Percentiles rank a stretch among this genome's conserved stretches.
phyloP scores from a whole-genome alignment of 371 early-diverging fungal species.

The Syncephalastrum racemosum region DNA sequence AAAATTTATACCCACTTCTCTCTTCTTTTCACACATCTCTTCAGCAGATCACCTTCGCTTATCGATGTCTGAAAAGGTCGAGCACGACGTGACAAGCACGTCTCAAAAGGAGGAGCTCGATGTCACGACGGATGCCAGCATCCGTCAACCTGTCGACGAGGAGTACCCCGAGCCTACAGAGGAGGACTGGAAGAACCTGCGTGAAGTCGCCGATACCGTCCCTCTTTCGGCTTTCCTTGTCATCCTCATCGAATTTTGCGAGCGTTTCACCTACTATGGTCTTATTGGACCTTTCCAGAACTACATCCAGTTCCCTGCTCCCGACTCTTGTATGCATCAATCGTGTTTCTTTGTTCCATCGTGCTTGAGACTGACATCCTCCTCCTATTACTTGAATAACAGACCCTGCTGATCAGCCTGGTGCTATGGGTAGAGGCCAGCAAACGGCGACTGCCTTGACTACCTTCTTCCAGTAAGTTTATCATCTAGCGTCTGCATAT shows the following conservation, averaged over 20 bases:
- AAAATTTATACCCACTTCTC: too few relatives aligned
- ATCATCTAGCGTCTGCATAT: not conserved
- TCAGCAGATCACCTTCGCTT: too few relatives aligned
- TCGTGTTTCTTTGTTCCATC: conserved; percentile 1
- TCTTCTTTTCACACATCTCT: too few relatives aligned
- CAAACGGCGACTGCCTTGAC: conserved; percentile 64
- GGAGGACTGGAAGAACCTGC: conserved; percentile 36
- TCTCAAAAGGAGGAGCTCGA: conserved; percentile 30
- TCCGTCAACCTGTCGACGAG: conserved; percentile 44
- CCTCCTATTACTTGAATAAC: conserved; percentile 8
- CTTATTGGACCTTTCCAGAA: conserved; percentile 63
- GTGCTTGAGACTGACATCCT: not conserved
- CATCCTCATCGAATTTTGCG: conserved; percentile 73
- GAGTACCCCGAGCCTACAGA: conserved; percentile 40
- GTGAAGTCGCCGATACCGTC: conserved; percentile 30
- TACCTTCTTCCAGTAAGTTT: conserved; percentile 64
- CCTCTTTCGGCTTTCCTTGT: conserved; percentile 62
- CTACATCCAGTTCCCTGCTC: conserved; percentile 58
- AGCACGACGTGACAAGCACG: conserved; percentile 18
- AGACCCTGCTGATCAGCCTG: conserved; percentile 46
- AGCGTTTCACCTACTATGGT: conserved; percentile 77
- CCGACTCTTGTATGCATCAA: conserved; percentile 9
- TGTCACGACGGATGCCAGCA: not conserved
- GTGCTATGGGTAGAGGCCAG: conserved; percentile 48
- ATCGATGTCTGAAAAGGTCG: conserved; percentile 13